These are phyloP conservation scores for Sporothrix variecibatus DNA, from an alignment of 2,329 filamentous ascomycete genomes.

Conservation along the genomic window DNA sequence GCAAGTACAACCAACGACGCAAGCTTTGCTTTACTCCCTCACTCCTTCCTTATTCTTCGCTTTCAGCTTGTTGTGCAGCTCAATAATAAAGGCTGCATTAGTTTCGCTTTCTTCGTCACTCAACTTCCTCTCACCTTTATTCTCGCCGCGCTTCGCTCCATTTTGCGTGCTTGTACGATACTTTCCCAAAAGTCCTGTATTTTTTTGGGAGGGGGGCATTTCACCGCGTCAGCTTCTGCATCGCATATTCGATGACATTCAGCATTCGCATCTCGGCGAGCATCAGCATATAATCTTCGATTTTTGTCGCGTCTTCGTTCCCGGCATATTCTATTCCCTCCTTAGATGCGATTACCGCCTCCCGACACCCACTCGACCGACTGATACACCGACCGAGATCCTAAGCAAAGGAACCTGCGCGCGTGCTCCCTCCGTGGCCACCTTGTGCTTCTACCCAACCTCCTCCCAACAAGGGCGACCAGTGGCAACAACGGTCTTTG, in stretches of 20 bases:
- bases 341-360: background rate
- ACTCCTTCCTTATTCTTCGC: background rate
- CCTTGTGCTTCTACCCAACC: background rate
- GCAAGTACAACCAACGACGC: background rate
- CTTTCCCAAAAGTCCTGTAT: background rate
- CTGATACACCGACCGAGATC: background rate
- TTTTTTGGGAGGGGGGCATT: background rate
- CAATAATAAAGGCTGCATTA: background rate
- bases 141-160: background rate
- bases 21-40: background rate
- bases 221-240: background rate
- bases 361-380: background rate
- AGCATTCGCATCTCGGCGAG: background rate
- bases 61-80: background rate
- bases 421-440: background rate
- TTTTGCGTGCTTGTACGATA: conserved; percentile 4
- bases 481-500: background rate
- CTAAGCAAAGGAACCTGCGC: background rate
- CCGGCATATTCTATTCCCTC: background rate
- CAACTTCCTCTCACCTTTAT: background rate
- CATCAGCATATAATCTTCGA: background rate
- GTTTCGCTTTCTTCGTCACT: background rate
- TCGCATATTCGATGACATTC: background rate
- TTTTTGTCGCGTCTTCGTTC: background rate
- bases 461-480: background rate